phyloP scores from a whole-genome alignment of 2,329 filamentous ascomycete genomes.

The Neonectria faginata region DNA sequence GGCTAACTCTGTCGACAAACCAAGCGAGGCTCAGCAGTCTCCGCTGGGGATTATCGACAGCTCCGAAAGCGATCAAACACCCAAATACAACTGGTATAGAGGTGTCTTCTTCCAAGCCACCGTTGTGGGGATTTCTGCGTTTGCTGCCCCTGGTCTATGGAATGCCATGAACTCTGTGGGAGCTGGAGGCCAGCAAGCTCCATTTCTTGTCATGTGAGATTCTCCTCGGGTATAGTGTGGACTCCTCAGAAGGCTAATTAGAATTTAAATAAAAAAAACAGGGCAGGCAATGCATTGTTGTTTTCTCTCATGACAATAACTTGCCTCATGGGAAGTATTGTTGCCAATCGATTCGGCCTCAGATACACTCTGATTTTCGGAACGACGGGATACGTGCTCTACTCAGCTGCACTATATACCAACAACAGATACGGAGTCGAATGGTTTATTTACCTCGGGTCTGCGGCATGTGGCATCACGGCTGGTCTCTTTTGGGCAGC shows the following conservation, averaged over 20 bases:
- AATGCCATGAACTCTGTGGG: conserved; percentile 30
- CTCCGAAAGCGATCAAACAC: background rate
- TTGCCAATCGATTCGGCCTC: conserved; percentile 19
- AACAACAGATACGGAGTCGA: background rate
- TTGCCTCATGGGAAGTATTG: conserved; percentile 12
- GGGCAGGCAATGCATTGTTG: conserved; percentile 21
- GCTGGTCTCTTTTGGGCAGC: background rate
- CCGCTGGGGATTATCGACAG: background rate
- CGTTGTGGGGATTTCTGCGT: conserved; percentile 19
- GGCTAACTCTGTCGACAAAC: background rate
- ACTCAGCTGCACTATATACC: background rate
- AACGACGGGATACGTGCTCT: background rate
- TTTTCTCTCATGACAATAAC: conserved; percentile 26
- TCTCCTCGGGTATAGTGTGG: background rate
- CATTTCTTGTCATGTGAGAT: conserved; percentile 25
- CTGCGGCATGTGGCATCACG: background rate
- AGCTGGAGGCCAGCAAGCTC: conserved; percentile 26
- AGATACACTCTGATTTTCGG: conserved; percentile 15
- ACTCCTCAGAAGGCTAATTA: background rate
- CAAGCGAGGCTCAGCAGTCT: background rate
- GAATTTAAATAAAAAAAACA: background rate
- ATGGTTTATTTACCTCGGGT: background rate
- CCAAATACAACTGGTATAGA: conserved; percentile 10
- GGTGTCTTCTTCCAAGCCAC: conserved; percentile 18
- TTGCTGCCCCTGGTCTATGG: conserved; percentile 50